Base-by-base conservation (phyloP, 495 filamentous ascomycete species). In the Parathielavia hyrcaniae region DNA sequence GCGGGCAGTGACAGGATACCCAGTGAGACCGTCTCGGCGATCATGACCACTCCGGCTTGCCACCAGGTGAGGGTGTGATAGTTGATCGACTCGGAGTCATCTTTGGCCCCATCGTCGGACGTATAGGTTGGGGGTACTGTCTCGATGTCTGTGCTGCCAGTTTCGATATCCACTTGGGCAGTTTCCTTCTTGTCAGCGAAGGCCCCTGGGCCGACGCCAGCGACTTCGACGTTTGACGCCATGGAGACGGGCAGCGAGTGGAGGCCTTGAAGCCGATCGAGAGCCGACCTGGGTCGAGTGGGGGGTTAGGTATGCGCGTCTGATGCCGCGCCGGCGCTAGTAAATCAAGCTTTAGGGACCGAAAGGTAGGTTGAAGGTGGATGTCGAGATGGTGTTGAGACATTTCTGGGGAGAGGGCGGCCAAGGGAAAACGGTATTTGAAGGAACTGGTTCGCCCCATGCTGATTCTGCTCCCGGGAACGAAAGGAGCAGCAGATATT, bases 21-120 rank as follows among this genome's bases (percentile, higher is more conserved):
- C 14, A 63, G 51, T 4, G 61, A 63, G 32, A 63, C 61, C 16
- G 61, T 63, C 48, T 63, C 61, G 17, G 61, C 61, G 22, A 63
- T 41, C 51, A 63, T 26, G 20, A 63, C 56, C 10, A 63, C 56
- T 16, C 61, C 61, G 46, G 61, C 61, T 59, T 63, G 61, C 60
- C 61, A 63, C 61, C 61, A 63, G n/a, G 46, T 53, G 34, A 63
- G 61, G 34, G 51, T 59, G 20, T 55, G 55, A 46, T 63, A 63
- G 52, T 63, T 59, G 52, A 63, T 63, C 19, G 38, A 30, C 22
- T 52, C 49, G 1, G 57, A 46, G 16, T 9, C 50, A 38, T 46
- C 40, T 16, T 47, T 52, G 48, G 19, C 14, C 12, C 46, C 55
- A 7, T 43, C 30, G 26, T 44, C 39, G 5, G 43, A 26, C 26